Base-by-base conservation (phyloP, 2,329 filamentous ascomycete genomes). In the Penicillium frequentans region DNA sequence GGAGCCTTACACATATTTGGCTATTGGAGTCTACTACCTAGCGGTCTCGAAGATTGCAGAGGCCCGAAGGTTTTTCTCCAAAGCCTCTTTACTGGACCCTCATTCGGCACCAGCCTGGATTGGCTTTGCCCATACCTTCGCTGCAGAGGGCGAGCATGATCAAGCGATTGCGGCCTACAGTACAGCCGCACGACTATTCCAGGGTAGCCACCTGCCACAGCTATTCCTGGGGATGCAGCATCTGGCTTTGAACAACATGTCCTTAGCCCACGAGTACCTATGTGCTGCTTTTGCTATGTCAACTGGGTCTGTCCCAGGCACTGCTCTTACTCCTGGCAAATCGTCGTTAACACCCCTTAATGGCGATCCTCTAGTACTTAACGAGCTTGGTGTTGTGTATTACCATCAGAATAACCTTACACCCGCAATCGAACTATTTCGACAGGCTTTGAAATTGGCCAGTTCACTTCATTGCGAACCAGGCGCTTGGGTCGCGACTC, bases 101-200 rank as follows among this genome's bases (percentile, higher is more conserved):
- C 93, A 98, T 77, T 99, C 96, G 68, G 93, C 93, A 0, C 91
- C 95, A 1, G 95, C 95, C 3, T 99, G 95, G 95, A 98, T 99
- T 63, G 95, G 96, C 1, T 99, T 99, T 70, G 95, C 95, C 1
- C 96, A 99, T 73, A 99, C 95, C 0, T 99, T 99, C 72, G 95
- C 95, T 1, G 93, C 92, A 11, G 95, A 99, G 73, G 95, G 95
- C 52, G 95, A 99, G 75, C 93, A 98, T 73, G 95, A 99, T 73
- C 95, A 99, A 77, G 95, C 95, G 48, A 97, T 99, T 61, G 96
- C 93, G 9, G 95, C 96, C 0, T 99, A 99, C 77, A 96, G 91
- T 29, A 99, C 95, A 1, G 95, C 95, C 0, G 93, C 93, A 2
- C 85, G 95, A 39, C 79, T 99, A 0, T 99, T 99, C 75, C 96